These are phyloP conservation scores for Coniochaeta ligniaria DNA, from an alignment of 2,329 filamentous ascomycete genomes.

Conservation along the genomic window DNA sequence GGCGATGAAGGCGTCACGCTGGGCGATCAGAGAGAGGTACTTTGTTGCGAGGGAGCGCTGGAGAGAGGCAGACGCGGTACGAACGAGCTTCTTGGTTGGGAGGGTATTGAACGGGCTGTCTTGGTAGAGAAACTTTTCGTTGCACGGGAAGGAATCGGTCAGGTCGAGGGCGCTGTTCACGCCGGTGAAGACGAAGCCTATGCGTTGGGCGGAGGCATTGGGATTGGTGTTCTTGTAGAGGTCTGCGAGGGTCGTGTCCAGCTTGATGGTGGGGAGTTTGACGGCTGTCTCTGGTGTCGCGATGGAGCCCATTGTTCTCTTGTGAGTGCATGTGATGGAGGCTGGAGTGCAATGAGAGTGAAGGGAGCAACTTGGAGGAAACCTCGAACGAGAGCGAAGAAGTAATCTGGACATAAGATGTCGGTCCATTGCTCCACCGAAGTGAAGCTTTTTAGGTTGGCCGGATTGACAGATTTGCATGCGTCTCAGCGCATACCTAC, in stretches of 20 bases:
- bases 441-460: neutral
- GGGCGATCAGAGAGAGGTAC: constrained; percentile 26
- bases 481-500: no score
- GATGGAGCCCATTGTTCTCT: neutral
- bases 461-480: neutral
- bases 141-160: constrained; percentile 21
- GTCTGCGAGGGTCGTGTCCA: constrained; percentile 26
- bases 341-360: neutral
- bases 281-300: neutral
- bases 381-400: neutral
- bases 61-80: constrained; percentile 5
- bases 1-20: constrained; percentile 27
- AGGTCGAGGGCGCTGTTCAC: constrained; percentile 18
- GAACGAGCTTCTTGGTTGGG: constrained; percentile 10
- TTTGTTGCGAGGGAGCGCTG: constrained; percentile 20
- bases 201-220: constrained; percentile 12
- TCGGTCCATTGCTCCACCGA: neutral
- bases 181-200: constrained; percentile 22
- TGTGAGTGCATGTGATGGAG: neutral
- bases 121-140: constrained; percentile 28
- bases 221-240: constrained; percentile 22
- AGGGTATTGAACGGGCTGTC: constrained; percentile 22
- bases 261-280: constrained; percentile 20
- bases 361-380: neutral
- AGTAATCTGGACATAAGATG: neutral